Evolutionary conservation across 148 eudicot genomes (phyloP), one percentile per base, ranked within the genome.

Genomic region (Camellia lanceoleosa): DNA sequence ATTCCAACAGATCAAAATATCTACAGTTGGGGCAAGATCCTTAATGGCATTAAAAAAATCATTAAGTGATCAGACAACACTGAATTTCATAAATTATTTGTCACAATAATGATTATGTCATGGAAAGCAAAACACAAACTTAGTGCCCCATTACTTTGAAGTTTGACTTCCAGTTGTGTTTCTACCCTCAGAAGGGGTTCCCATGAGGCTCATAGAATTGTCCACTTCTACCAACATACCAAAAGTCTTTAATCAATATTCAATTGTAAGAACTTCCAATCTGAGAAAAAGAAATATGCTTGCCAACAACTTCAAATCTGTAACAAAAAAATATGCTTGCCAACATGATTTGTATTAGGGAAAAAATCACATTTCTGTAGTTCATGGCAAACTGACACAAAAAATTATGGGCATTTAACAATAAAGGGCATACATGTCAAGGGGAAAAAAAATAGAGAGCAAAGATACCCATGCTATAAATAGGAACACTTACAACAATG

Each of bases 401-500:
- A 62, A 46, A 44, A 1, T 38, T 42, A 47, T 10, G 77, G 18
- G 47, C 51, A 59, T 68, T 68, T 61, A 60, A 75, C 51, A 41
- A 16, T 46, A 13, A 3, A n/a, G 52, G 15, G 1, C 68, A 61
- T 71, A 71, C 42, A 44, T 10, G 10, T 54, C 10, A n/a, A 52
- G 16, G 13, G 13, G 5, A 72, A 79, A 43, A 14, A 30, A 49
- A 49, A 4, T 75, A 42, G 16, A 58, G 38, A 79, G 15, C 55
- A 30, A 55, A 55, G 42, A 55, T 9, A 18, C 2, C 6, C 47
- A 13, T 9, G 61, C 78, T 19, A 42, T 3, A 20, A 2, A 70
- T 23, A 82, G 5, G 30, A 70, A 72, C 43, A 82, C 95, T 87
- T 81, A 91, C 95, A 79, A 91, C 80, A 69, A 91, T 84, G 72